Base-by-base conservation (phyloP, 2,329 filamentous ascomycete species). In the Pleurostoma richardsiae region DNA sequence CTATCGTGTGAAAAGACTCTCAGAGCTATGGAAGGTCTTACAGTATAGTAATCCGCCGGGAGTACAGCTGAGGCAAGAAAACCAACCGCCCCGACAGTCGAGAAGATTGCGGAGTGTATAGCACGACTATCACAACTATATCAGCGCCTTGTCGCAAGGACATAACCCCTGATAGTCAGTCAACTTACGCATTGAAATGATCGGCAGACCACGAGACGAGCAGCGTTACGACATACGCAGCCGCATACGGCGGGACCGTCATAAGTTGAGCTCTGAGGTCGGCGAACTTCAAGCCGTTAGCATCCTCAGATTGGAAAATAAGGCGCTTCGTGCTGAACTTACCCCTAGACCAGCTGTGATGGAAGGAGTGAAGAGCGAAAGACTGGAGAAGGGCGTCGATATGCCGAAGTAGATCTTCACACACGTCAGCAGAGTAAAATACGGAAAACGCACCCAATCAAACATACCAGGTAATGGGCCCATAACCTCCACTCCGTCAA, bases 401-500 rank as follows among this genome's bases (percentile, higher is more conserved):
- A 66, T 62, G 11, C 60, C 63, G 29, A 66, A 53, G 41, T 53
- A 49, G 30, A 47, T 19, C 19, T 19, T 19, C 19, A 19, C 19
- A 19, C 19, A 19, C 19, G 19, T n/a, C 28, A 40, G 19, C 8
- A 3, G 2, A 10, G 19, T 19, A 19, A 19, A 19, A 19, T 19
- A 19, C 19, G 19, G 19, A 19, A 19, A 19, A 19, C 19, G 19
- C 19, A 19, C 19, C 19, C 19, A 19, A 73, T 19, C 19, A 19
- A 19, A 19, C 19, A 19, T 19, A 19, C 67, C 29, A 80, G 58
- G 27, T 85, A 85, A 46, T 81, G 72, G 1, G 82, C 83, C 55
- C 88, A 89, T 46, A 88, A 73, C 2, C 76, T 79, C 61, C 81
- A 76, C 54, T 80, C 82, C 49, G 80, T 85, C 4, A 80, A 69